These are phyloP conservation scores for Blastobotrys capitulatus DNA, from an alignment of 1,139 yeast species.

Conservation along the genomic window DNA sequence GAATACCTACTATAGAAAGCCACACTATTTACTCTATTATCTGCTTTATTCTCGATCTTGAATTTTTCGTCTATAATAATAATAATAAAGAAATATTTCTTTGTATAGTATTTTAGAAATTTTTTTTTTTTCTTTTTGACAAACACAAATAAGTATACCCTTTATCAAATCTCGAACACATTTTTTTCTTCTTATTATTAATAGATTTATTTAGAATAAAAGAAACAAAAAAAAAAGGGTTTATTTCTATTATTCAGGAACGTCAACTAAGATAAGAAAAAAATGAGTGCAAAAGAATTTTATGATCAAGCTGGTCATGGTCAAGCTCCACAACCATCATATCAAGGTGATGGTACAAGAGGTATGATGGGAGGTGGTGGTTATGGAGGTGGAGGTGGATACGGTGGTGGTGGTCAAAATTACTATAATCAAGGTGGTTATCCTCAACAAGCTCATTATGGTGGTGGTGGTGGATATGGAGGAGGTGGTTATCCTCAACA, in stretches of 20 bases:
- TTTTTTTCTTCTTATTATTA: too few relatives aligned
- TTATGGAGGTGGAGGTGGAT: not conserved
- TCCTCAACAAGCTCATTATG: conserved; percentile 9
- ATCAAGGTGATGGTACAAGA: not conserved
- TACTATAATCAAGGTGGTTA: conserved; percentile 9
- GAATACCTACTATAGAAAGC: too few relatives aligned
- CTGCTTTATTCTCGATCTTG: too few relatives aligned
- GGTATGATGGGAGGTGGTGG: conserved; percentile 5
- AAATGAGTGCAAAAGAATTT: conserved; percentile 26
- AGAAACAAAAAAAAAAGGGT: not conserved
- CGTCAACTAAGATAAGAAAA: not conserved
- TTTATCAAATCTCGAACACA: too few relatives aligned
- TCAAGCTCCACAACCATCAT: not conserved
- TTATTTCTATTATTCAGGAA: too few relatives aligned
- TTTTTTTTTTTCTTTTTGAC: too few relatives aligned
- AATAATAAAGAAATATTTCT: too few relatives aligned
- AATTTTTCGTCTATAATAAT: too few relatives aligned
- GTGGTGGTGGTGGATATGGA: conserved; percentile 8
- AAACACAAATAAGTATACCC: too few relatives aligned
- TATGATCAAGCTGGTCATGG: conserved; percentile 18
- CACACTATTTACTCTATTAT: too few relatives aligned
- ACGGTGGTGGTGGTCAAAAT: conserved; percentile 10
- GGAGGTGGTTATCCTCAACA: conserved; percentile 14
- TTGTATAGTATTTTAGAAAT: too few relatives aligned
- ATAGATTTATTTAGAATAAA: too few relatives aligned